Evolutionary conservation across 441 rosid species (phyloP), one percentile per base, ranked within the genome.

Genomic region (Adansonia grandidieri): DNA sequence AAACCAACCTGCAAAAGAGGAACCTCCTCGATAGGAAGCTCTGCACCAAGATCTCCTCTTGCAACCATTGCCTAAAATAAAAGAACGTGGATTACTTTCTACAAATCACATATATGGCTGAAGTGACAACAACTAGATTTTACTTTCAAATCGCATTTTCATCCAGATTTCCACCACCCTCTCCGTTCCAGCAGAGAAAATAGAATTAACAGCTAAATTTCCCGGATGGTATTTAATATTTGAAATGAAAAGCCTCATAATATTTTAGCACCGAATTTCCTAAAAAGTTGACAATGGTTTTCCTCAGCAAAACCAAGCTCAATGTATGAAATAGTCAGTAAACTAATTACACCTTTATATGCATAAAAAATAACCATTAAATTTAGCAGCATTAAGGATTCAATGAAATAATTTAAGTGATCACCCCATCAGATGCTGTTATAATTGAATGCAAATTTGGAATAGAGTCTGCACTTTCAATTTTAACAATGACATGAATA

Each of bases 1-100:
- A 85, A 72, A 13, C 73, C 54, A 85, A 94, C 98, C 97, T 96
- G 99, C 82, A 96, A 86, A 82, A 91, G 88, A 37, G 99, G 98
- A 67, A 93, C 98, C 88, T 96, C 99, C 89, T 93, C 97, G 78
- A 94, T 91, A 22, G 99, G 99, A 82, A 94, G 98, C 90, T 96
- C 98, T 73, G 99, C 98, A 80, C 99, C 99, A 77, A 96, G 98
- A 88, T 63, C 68, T 63, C 68, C 68, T 63, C 68, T 63, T 14
- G 68, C 68, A 63, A 37, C 68, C 68, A 63, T 63, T 37, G 68
- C 68, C 68, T 63, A 63, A 63, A 32, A 37, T 6, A 63, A 63
- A 63, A 63, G 20, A 63, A 63, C 68, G 37, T 37, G 45, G 10
- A 32, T 63, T 63, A 63, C 45, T 32, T 32, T 37, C 10, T 63